These are phyloP conservation scores for Yarrowia keelungensis DNA, from an alignment of 805 yeast genomes.

Conservation along the genomic window DNA sequence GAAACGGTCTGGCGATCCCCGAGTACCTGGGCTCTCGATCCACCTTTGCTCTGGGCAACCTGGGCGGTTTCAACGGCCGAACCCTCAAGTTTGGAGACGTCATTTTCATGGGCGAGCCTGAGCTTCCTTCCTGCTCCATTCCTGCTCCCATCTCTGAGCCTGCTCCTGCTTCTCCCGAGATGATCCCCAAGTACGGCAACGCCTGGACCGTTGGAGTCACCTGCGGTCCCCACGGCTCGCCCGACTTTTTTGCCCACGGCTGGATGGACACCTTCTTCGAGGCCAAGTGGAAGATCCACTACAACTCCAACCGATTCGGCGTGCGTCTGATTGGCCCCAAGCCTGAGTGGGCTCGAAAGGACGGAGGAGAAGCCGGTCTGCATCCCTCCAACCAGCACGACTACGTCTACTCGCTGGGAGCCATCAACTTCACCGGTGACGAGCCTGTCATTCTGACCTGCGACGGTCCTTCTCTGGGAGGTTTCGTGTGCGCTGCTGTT, in stretches of 20 bases:
- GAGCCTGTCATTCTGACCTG: conserved; percentile 97
- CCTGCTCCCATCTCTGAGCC: conserved; percentile 79
- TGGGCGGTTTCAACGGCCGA: conserved; percentile 96
- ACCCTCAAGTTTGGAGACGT: conserved; percentile 92
- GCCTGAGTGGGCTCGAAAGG: conserved; percentile 94
- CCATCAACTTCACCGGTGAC: conserved; percentile 97
- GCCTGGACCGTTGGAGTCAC: conserved; percentile 89
- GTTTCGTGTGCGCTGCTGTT: conserved; percentile 96
- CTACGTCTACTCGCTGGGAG: conserved; percentile 95
- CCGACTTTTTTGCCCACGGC: conserved; percentile 86
- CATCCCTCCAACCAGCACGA: conserved; percentile 99
- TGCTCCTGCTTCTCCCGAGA: conserved; percentile 58
- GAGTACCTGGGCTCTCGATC: conserved; percentile 96
- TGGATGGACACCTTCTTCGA: conserved; percentile 76
- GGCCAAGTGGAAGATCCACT: conserved; percentile 91
- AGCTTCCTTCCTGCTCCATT: conserved; percentile 66
- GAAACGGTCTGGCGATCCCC: conserved; percentile 93
- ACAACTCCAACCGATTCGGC: conserved; percentile 96
- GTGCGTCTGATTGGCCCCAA: conserved; percentile 94
- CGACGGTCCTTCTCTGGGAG: conserved; percentile 98
- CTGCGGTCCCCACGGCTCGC: conserved; percentile 97
- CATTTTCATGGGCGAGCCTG: conserved; percentile 81
- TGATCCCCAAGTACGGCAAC: conserved; percentile 60
- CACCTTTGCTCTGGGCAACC: conserved; percentile 86
- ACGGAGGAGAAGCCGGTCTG: conserved; percentile 97